Evolutionary conservation across 75 land plant genomes (phyloP).

Genomic region (Sequoiadendron giganteum): DNA sequence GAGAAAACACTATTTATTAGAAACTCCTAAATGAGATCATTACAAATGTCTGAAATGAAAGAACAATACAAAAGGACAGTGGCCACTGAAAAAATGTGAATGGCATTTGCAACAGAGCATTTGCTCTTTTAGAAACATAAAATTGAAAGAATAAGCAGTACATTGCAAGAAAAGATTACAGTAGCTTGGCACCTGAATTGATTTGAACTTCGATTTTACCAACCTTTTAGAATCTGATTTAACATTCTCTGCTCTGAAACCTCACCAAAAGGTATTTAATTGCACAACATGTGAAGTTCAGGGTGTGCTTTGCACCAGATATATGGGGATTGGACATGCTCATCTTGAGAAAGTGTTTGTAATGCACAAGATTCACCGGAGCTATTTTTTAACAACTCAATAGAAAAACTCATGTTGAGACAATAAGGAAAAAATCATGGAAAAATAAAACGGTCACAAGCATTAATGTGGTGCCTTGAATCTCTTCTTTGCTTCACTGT

Average conservation of each 20-base stretch:
- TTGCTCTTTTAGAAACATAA: conserved; percentile 9
- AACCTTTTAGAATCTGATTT: not conserved
- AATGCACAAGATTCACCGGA: not conserved
- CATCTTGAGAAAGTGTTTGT: not conserved
- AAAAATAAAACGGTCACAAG: not conserved
- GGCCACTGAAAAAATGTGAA: not conserved
- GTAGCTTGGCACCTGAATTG: not conserved
- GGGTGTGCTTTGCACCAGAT: not conserved
- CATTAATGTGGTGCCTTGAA: conserved; percentile 22
- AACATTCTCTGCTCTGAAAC: conserved; percentile 2
- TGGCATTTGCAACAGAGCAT: not conserved
- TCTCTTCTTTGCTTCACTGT: conserved; percentile 93
- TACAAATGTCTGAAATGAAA: not conserved
- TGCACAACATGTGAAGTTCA: not conserved
- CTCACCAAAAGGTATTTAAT: not conserved
- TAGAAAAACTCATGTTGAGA: not conserved
- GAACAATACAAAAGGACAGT: not conserved
- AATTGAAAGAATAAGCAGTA: not conserved
- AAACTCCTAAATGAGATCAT: not conserved
- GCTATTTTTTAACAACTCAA: not conserved
- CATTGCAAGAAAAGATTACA: not conserved
- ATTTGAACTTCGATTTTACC: not conserved
- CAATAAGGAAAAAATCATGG: not conserved
- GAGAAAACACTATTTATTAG: not conserved
- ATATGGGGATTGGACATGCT: not conserved